Conservation (phyloP, 2,329 filamentous ascomycete genomes). For the Chaetomiaceae sp. region DNA sequence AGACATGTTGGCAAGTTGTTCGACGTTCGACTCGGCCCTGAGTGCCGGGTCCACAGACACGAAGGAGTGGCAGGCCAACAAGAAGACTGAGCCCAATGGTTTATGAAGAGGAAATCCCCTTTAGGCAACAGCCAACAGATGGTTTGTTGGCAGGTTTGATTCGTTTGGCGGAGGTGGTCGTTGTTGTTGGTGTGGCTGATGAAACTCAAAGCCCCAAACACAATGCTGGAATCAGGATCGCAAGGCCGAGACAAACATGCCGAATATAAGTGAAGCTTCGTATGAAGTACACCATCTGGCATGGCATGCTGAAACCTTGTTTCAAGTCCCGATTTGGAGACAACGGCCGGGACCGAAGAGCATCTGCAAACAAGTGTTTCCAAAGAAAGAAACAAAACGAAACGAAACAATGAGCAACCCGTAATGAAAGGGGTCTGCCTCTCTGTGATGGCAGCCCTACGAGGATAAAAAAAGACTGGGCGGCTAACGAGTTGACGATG, state of each 20-base stretch:
- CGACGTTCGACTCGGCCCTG: too few species aligned
- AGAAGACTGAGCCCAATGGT: too few species aligned
- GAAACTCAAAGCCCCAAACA: background rate
- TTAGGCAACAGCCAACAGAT: background rate
- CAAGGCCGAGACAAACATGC: constrained; percentile 4
- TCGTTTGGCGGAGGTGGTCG: background rate
- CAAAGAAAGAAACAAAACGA: constrained; percentile 16
- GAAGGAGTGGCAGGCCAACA: background rate
- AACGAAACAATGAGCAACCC: constrained; percentile 5
- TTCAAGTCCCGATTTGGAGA: constrained; percentile 11
- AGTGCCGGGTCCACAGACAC: background rate
- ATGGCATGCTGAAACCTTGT: constrained; percentile 1
- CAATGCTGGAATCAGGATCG: background rate
- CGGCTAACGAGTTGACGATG: too few species aligned
- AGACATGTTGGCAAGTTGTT: constrained; percentile 31
- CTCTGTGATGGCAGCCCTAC: background rate
- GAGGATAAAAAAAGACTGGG: constrained; percentile 20
- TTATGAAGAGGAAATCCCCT: background rate
- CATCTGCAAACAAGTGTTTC: constrained; percentile 5
- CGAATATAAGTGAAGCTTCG: constrained; percentile 2
- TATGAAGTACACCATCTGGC: constrained; percentile 1
- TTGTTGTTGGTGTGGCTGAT: background rate
- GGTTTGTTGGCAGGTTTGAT: background rate
- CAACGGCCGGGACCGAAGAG: background rate
- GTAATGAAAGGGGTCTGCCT: constrained; percentile 6